phyloP scores from a whole-genome alignment of 2,329 filamentous ascomycete species.

The Aureobasidium sp. region DNA sequence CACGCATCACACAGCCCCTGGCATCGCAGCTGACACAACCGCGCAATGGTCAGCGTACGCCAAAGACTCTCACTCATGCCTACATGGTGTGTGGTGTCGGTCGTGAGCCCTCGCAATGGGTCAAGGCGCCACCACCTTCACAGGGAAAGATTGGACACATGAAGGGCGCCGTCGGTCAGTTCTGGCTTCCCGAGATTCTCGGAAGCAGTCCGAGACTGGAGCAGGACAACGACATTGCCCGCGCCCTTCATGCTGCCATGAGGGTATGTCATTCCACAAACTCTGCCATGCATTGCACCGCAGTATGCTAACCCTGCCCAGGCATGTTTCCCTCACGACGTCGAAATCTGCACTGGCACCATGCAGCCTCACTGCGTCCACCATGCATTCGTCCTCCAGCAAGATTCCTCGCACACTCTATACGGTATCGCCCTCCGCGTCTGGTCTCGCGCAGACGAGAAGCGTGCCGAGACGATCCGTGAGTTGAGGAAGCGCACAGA shows the following conservation, averaged over 20 bases:
- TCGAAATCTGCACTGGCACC: slow-evolving; percentile 95
- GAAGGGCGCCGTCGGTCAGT: slow-evolving; percentile 96
- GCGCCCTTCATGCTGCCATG: slow-evolving; percentile 89
- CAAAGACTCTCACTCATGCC: slow-evolving; percentile 96
- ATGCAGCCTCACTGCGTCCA: slow-evolving; percentile 97
- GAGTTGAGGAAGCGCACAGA: slow-evolving; percentile 92
- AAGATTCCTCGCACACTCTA: slow-evolving; percentile 95
- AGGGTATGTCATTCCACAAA: slow-evolving; percentile 53
- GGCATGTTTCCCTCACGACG: slow-evolving; percentile 98
- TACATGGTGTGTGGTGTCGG: slow-evolving; percentile 99
- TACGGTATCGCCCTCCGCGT: slow-evolving; percentile 96
- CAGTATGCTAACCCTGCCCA: slow-evolving; percentile 31
- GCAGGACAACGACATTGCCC: slow-evolving; percentile 95
- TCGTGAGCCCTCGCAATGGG: slow-evolving; percentile 96
- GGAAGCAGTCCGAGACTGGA: slow-evolving; percentile 93
- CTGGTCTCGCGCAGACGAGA: slow-evolving; percentile 97
- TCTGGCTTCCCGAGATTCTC: slow-evolving; percentile 96
- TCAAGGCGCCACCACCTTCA: slow-evolving; percentile 76
- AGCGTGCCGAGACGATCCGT: slow-evolving; percentile 94
- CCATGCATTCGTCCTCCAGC: slow-evolving; percentile 94
- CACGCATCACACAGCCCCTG: slow-evolving; percentile 92
- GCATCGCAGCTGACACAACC: slow-evolving; percentile 68
- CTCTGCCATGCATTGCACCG: neutral
- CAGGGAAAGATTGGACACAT: slow-evolving; percentile 99
- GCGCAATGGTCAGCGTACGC: slow-evolving; percentile 80